Evolutionary conservation across 331 rosid genomes (phyloP).

Genomic region (Malus hybrid): DNA sequence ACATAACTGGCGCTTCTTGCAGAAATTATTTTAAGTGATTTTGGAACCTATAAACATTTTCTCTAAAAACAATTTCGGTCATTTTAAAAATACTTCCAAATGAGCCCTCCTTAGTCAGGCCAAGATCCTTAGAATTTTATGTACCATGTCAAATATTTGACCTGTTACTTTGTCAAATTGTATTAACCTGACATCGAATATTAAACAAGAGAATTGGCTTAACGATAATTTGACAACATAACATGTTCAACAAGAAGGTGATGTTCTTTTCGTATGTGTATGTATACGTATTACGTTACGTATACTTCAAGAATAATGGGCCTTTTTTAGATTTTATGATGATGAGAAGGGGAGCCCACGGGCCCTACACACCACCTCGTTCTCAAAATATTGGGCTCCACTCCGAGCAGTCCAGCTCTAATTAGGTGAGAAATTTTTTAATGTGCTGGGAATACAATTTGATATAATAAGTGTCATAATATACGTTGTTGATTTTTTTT

Average conservation of each 20-base stretch:
- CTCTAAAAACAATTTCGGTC: rapidly evolving
- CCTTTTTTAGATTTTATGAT: neutral
- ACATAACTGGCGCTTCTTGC: no score
- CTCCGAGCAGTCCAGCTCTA: neutral
- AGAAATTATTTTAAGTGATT: no score
- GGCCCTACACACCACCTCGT: neutral
- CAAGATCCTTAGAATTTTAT: no score
- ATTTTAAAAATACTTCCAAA: no score
- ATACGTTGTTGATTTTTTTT: no score
- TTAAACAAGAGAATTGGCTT: neutral
- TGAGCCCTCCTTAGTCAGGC: no score
- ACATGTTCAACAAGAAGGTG: neutral
- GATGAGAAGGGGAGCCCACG: neutral
- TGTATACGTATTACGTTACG: neutral
- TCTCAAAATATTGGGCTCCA: neutral
- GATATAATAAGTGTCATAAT: no score
- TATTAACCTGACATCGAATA: neutral
- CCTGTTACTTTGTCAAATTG: neutral
- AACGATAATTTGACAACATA: neutral
- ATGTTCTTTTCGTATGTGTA: no score
- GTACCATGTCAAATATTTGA: neutral
- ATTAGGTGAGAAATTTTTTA: no score
- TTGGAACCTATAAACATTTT: no score
- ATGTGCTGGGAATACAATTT: rapidly evolving
- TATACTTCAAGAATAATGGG: neutral